Base-by-base conservation (phyloP, 176 grass and related monocot genomes). In the Stipa capillata region DNA sequence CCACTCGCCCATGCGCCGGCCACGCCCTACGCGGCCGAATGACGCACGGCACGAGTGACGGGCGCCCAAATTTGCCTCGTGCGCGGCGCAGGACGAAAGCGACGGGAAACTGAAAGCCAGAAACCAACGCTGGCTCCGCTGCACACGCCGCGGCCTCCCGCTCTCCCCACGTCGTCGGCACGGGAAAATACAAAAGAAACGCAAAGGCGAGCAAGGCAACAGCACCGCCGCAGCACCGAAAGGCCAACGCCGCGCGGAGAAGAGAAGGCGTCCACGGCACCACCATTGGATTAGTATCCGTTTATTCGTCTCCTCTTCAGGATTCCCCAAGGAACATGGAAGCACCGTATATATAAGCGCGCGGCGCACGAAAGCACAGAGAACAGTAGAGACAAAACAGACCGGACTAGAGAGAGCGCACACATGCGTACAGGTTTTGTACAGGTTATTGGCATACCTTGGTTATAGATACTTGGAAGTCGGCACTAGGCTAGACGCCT, bases 231-330 rank as follows among this genome's bases (percentile, higher is more conserved):
- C 60, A 34, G 15, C 33, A 20, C 16, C 31, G 28, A 9, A 60
- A 35, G 33, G 59, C 31, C 60, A 64, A n/a, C 16, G 60, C 60
- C 2, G 32, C 58, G 29, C 7, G 28, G n/a, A n/a, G n/a, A n/a
- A n/a, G n/a, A n/a, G n/a, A n/a, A n/a, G n/a, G 20, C 69, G 56
- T 6, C 56, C 21, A 73, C 80, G 79, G 68, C 54, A 73, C 36
- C n/a, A n/a, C n/a, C 58, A 63, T 35, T 33, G 2, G 29, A 62
- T 35, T 17, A 20, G 31, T 34, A 15, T 9, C 16, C 33, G 65
- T 13, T n/a, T n/a, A n/a, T 56, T 23, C 21, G 50, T 37, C 21
- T 3, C 2, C 4, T 40, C 14, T 17, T 35, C 2, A 12, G 7
- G 32, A 37, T 18, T 72, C 2, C n/a, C n/a, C 54, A 11, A 25